These are phyloP conservation scores for Gossypium rotundifolium DNA, from an alignment of 345 rosid species.

Conservation along the genomic window DNA sequence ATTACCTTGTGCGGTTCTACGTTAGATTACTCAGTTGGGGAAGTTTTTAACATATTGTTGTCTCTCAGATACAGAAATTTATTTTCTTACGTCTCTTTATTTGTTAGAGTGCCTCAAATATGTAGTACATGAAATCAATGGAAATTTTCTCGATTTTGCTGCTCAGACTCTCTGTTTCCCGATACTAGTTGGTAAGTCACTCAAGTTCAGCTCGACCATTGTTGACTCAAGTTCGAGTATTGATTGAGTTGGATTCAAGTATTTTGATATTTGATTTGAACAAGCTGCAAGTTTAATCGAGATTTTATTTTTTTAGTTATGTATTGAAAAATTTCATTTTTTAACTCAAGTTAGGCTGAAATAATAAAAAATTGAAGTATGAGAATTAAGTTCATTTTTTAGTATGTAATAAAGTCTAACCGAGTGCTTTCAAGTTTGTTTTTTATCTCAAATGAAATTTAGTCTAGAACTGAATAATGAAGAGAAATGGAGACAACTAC, in stretches of 20 bases:
- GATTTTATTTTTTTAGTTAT: no score
- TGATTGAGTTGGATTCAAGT: background rate
- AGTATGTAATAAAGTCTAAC: no score
- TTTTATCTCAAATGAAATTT: no score
- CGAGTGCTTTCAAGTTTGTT: no score
- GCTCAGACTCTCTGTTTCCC: background rate
- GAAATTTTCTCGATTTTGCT: background rate
- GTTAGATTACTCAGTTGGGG: constrained; percentile 11
- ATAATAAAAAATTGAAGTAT: no score
- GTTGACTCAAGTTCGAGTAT: background rate
- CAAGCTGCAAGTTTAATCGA: no score
- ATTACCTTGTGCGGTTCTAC: constrained; percentile 11
- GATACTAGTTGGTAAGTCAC: background rate
- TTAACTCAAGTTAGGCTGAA: no score
- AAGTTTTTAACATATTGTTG: constrained; percentile 7
- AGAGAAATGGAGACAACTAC: no score
- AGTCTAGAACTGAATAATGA: no score
- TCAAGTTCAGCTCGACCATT: background rate
- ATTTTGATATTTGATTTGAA: no score
- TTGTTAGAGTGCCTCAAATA: background rate
- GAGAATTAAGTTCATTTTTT: no score
- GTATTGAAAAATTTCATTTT: no score
- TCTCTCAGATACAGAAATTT: constrained; percentile 16
- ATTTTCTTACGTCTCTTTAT: constrained; percentile 13
- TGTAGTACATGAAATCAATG: background rate